Evolutionary conservation across 257 asterid species (phyloP).

Genomic region (Solanum clarkiae): DNA sequence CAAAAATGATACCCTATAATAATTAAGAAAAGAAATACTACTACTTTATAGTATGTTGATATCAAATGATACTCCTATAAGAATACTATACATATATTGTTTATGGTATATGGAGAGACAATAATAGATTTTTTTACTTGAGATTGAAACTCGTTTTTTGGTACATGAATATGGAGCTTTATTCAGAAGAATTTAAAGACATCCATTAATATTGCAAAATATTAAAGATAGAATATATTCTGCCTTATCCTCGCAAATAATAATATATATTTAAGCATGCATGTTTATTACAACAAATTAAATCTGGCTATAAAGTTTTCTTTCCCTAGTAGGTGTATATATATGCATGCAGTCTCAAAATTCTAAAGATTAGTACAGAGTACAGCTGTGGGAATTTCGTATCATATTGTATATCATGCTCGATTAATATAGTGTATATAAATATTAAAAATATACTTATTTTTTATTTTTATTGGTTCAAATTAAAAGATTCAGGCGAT

Average conservation of each 20-base stretch:
- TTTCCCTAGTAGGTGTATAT: neutral
- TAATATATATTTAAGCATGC: neutral
- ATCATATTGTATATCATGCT: neutral
- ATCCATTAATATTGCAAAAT: neutral
- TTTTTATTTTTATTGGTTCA: neutral
- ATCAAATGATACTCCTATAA: neutral
- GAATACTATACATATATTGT: neutral
- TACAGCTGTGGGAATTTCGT: neutral
- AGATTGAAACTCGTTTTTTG: neutral
- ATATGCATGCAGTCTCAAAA: neutral
- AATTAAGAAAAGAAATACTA: neutral
- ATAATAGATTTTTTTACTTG: neutral
- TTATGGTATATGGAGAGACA: neutral
- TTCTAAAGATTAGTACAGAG: neutral
- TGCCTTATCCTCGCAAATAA: neutral
- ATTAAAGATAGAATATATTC: neutral
- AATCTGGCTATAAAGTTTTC: neutral
- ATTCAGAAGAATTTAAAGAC: neutral
- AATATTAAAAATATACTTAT: neutral
- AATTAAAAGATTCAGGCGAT: neutral
- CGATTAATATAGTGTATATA: no score
- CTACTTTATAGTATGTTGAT: neutral
- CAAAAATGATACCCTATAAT: neutral
- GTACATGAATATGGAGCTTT: neutral
- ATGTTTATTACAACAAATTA: neutral